phyloP scores from a whole-genome alignment of 2,329 filamentous ascomycete genomes.

The Macroventuria anomochaeta region DNA sequence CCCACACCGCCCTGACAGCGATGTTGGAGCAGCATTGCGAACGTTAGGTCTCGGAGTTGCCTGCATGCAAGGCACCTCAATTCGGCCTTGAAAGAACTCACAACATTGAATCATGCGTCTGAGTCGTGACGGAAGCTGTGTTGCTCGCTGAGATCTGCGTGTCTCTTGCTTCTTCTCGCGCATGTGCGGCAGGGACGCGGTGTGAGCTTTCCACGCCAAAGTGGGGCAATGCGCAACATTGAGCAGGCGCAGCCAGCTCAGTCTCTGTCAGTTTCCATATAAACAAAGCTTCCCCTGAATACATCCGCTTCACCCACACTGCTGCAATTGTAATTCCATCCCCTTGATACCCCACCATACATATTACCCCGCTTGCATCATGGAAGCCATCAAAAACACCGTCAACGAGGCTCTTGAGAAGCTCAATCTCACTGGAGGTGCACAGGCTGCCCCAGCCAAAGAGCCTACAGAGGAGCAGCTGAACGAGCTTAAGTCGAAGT shows the following conservation, averaged over 20 bases:
- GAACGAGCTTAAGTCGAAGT: constrained; percentile 72
- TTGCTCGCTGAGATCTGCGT: not conserved
- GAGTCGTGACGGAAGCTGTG: not conserved
- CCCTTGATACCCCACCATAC: constrained; percentile 18
- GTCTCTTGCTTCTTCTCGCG: not conserved
- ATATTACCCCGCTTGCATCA: constrained; percentile 45
- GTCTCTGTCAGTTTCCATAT: constrained; percentile 12
- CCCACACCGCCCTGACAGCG: constrained; percentile 8
- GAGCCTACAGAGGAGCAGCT: constrained; percentile 71
- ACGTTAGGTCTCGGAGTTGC: not conserved
- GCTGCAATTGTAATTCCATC: constrained; percentile 19
- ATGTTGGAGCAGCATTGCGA: not conserved
- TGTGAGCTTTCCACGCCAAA: constrained; percentile 26
- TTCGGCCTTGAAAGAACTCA: no score
- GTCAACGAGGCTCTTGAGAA: constrained; percentile 52
- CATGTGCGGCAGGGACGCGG: constrained; percentile 35
- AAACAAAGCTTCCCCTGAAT: constrained; percentile 11
- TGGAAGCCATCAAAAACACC: constrained; percentile 51
- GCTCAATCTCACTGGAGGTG: constrained; percentile 48
- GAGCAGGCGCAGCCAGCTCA: constrained; percentile 27
- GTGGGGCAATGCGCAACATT: constrained; percentile 39
- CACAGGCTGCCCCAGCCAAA: constrained; percentile 46
- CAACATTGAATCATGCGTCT: not conserved
- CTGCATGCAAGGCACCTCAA: not conserved
- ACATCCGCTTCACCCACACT: not conserved